These are phyloP conservation scores for Monosporascus sp. DNA, from an alignment of 2,329 filamentous ascomycete species.

Conservation along the genomic window DNA sequence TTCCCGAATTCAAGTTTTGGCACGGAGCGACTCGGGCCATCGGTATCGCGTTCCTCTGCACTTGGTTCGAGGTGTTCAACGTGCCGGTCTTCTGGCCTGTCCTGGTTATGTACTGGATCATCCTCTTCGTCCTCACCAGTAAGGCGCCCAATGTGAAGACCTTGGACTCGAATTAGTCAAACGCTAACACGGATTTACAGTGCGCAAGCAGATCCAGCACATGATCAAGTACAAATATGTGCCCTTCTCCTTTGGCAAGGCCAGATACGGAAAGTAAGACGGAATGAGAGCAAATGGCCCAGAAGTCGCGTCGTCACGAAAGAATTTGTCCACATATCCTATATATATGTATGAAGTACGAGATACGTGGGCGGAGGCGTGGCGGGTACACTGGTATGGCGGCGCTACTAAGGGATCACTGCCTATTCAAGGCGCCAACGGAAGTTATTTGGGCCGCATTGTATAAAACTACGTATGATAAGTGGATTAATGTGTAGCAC, in stretches of 20 bases:
- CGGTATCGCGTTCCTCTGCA: conserved; percentile 76
- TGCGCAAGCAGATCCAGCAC: conserved; percentile 99
- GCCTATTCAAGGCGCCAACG: neutral
- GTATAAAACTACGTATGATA: neutral
- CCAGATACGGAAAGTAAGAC: conserved; percentile 66
- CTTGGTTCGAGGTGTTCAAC: conserved; percentile 91
- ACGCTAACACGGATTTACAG: conserved; percentile 36
- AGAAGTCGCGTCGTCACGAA: neutral
- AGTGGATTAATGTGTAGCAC: neutral
- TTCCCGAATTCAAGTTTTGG: conserved; percentile 99
- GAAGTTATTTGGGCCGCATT: neutral
- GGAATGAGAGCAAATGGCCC: conserved; percentile 25
- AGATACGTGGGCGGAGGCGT: neutral
- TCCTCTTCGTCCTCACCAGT: conserved; percentile 94
- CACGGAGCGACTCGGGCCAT: conserved; percentile 89
- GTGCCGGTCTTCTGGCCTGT: conserved; percentile 99
- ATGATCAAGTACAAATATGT: conserved; percentile 99
- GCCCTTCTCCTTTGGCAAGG: conserved; percentile 87
- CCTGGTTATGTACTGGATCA: conserved; percentile 96
- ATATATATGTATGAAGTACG: neutral
- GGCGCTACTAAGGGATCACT: neutral
- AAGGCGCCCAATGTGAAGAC: conserved; percentile 34
- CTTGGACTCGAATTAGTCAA: neutral
- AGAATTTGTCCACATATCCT: neutral
- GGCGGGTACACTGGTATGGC: neutral